Percentiles rank a stretch among this genome's conserved stretches.
These are phyloP conservation scores for Suillus ampliporus DNA, from an alignment of 768 basidiomycete species.

Conservation along the genomic window DNA sequence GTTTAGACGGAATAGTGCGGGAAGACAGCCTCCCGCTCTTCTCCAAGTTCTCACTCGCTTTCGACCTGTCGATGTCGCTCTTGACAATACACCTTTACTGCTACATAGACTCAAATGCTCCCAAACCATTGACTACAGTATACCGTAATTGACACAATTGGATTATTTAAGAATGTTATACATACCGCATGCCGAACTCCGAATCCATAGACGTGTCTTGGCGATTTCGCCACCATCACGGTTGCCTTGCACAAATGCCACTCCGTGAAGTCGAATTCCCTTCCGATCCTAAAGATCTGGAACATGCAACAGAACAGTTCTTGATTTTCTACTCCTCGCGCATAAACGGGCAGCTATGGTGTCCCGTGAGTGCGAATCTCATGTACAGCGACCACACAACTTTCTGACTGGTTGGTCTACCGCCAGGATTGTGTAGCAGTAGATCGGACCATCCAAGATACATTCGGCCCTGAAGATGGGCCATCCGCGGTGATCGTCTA, in stretches of 20 bases:
- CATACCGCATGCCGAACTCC: not conserved
- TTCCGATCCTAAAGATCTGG: constrained; percentile 42
- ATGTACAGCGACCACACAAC: not conserved
- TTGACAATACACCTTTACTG: not conserved
- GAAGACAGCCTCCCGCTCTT: not conserved
- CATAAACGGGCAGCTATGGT: constrained; percentile 69
- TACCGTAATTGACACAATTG: constrained; percentile 8
- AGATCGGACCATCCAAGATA: constrained; percentile 56
- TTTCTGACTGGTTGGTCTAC: not conserved
- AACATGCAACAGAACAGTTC: constrained; percentile 52
- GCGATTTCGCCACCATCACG: not conserved
- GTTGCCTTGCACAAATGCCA: constrained; percentile 55
- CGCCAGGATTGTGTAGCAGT: constrained; percentile 71
- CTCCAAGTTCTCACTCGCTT: not conserved
- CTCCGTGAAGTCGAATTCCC: constrained; percentile 45
- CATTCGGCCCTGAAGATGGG: constrained; percentile 49
- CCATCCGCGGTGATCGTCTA: constrained; percentile 68
- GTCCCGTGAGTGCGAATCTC: constrained; percentile 54
- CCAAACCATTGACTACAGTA: not conserved
- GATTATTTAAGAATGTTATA: constrained; percentile 8
- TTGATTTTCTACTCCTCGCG: constrained; percentile 77
- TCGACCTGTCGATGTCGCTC: not conserved
- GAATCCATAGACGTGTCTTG: not conserved
- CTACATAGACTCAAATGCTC: not conserved
- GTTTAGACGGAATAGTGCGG: constrained; percentile 1